Evolutionary conservation across 2,329 filamentous ascomycete species (phyloP), one percentile per base, ranked within the genome.

Genomic region (Colletotrichum cordylinicola): DNA sequence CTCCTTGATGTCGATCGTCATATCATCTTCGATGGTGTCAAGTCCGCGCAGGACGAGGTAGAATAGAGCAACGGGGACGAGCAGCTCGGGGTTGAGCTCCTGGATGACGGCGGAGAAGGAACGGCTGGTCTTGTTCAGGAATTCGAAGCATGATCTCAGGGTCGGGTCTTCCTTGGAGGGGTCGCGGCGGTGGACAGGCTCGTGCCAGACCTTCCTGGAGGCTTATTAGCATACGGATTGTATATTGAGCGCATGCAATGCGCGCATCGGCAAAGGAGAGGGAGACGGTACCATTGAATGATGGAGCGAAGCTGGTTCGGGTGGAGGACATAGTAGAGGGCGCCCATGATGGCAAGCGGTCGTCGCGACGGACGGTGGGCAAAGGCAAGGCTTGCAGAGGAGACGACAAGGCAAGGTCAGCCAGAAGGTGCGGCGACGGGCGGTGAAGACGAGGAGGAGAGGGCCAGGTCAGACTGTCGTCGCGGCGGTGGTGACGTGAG

Each of bases 1-100:
- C 82, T 91, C 93, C 78, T 91, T 90, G 52, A 96, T 87, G 4
- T 94, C 89, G 76, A 99, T 93, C 7, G 96, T 98, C 93, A 98
- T 98, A 85, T 99, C 97, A 88, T 99, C 97, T 86, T 99, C 97
- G 76, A 99, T 95, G n/a, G 97, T 99, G 85, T 99, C 97, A 67
- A 99, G 91, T 62, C 95, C 97, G 77, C 97, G 95, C 70, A 99
- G 90, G 69, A 95, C 91, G 33, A 99, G 91, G 87, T 99, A 99
- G 90, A 99, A 99, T 12, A 98, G 89, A 72, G 93, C 93, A 61
- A 98, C 91, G 29, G 97, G 96, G 55, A 98, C 91, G 43, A 98
- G 91, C 37, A 99, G 92, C 86, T 99, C 96, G 1, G 96, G 96
- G 83, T 98, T 96, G 58, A 99, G 91, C 87, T 99, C 97, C 86